A percentile compares a stretch with the other conserved stretches of the same genome.
Evolutionary conservation across 495 filamentous ascomycete genomes (phyloP).

Genomic region (Penicillium parvum): DNA sequence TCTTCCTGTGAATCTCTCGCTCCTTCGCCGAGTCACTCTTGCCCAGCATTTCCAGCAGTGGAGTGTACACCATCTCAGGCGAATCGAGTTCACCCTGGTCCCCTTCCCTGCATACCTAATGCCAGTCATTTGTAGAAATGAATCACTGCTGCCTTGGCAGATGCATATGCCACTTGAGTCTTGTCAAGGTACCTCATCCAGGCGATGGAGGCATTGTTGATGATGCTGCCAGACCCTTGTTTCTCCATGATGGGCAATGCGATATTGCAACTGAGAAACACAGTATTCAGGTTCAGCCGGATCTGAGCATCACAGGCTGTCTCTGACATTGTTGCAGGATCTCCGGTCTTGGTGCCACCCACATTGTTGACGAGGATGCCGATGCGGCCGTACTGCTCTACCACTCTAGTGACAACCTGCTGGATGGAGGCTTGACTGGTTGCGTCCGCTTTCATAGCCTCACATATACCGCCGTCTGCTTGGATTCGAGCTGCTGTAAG

Average conservation of each 20-base stretch:
- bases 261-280: constrained; percentile 42
- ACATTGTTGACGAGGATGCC: constrained; percentile 54
- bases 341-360: constrained; percentile 39
- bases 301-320: constrained; percentile 45
- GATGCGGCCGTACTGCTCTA: constrained; percentile 41
- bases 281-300: constrained; percentile 46
- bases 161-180: constrained; percentile 44
- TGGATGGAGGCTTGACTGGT: constrained; percentile 32
- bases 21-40: constrained; percentile 8
- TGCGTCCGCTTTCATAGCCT: constrained; percentile 36
- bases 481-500: constrained; percentile 29
- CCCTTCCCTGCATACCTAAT: constrained; percentile 44
- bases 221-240: constrained; percentile 34
- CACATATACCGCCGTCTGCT: constrained; percentile 17
- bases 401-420: constrained; percentile 32
- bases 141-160: constrained; percentile 44
- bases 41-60: constrained; percentile 23
- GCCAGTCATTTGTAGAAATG: constrained; percentile 45
- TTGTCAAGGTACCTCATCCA: constrained; percentile 47
- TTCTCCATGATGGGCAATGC: constrained; percentile 44
- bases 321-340: constrained; percentile 41
- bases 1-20: constrained; percentile 7
- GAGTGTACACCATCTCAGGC: constrained; percentile 45
- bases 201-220: constrained; percentile 43
- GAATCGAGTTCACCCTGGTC: constrained; percentile 46